A percentile compares a stretch with the other conserved stretches of the same genome.
These are phyloP conservation scores for Quambalaria eucalypti DNA, from an alignment of 1,284 basidiomycete species.

Conservation along the genomic window DNA sequence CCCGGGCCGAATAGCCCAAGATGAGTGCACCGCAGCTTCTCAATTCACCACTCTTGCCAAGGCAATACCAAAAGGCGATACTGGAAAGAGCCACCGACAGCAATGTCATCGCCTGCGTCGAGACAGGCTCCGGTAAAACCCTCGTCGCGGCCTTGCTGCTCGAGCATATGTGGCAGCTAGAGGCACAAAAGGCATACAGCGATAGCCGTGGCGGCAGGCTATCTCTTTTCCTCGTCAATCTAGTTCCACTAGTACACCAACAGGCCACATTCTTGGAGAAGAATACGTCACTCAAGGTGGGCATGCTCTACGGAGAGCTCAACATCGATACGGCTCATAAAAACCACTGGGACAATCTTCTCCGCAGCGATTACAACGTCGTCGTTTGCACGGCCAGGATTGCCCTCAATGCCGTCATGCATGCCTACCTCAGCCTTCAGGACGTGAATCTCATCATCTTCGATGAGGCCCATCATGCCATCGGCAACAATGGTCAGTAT, in stretches of 20 bases:
- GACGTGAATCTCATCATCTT: conserved; percentile 27
- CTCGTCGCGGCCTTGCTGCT: conserved; percentile 31
- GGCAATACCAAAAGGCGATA: conserved; percentile 3
- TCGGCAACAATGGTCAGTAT: conserved; percentile 13
- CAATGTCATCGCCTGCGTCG: conserved; percentile 30
- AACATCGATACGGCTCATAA: conserved; percentile 5
- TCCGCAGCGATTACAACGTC: conserved; percentile 11
- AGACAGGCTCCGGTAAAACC: conserved; percentile 36
- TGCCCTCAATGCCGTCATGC: conserved; percentile 25
- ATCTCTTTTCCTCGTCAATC: conserved; percentile 25
- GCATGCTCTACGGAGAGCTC: conserved; percentile 22
- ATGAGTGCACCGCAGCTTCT: no score
- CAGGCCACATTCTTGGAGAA: conserved; percentile 25
- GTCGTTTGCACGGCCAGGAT: conserved; percentile 28
- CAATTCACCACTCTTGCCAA: not conserved
- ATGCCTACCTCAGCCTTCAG: conserved; percentile 23
- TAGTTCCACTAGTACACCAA: conserved; percentile 31
- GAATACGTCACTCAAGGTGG: conserved; percentile 18
- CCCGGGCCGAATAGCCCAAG: no score
- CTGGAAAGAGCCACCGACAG: conserved; percentile 3
- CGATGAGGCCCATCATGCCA: conserved; percentile 32
- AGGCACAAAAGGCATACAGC: not conserved
- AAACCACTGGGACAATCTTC: not conserved
- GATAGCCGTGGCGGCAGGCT: not conserved
- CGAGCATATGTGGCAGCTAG: conserved; percentile 11